These are phyloP conservation scores for Camellia granthamiana DNA, from an alignment of 148 eudicot species.

Conservation along the genomic window DNA sequence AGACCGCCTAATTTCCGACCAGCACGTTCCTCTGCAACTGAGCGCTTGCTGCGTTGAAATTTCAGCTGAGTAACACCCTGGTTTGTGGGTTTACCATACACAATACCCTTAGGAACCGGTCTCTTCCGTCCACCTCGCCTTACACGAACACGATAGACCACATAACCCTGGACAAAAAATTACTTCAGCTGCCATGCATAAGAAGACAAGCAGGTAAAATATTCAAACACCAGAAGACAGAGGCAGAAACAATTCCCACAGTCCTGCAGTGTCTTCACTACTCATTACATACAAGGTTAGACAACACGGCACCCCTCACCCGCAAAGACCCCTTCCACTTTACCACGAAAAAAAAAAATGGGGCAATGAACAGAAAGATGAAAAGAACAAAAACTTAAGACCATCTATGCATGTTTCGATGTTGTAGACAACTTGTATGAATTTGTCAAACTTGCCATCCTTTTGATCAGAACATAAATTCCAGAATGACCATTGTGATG, in stretches of 20 bases:
- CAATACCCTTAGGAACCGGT: conserved; percentile 45
- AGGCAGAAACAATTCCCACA: not conserved
- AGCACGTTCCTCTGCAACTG: conserved; percentile 48
- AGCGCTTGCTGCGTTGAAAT: conserved; percentile 44
- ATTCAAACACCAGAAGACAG: not conserved
- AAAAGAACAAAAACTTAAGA: not conserved
- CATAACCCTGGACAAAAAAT: conserved; percentile 25
- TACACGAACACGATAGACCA: conserved; percentile 37
- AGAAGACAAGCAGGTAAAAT: not conserved
- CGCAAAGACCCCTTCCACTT: not conserved
- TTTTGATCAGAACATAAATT: too few species aligned
- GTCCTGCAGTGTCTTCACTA: not conserved
- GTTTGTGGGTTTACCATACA: conserved; percentile 42
- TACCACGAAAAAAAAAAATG: not conserved
- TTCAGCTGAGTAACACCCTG: conserved; percentile 46
- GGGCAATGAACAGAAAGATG: not conserved
- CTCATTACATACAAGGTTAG: not conserved
- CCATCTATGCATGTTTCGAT: not conserved
- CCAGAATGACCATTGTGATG: too few species aligned
- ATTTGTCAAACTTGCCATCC: too few species aligned
- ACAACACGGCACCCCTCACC: not conserved
- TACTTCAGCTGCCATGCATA: not conserved
- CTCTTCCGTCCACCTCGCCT: conserved; percentile 45
- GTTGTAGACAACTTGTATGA: too few species aligned
- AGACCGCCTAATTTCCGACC: conserved; percentile 37